Base-by-base conservation (phyloP, 805 yeast species). In the Cyberlindnera saturnus region DNA sequence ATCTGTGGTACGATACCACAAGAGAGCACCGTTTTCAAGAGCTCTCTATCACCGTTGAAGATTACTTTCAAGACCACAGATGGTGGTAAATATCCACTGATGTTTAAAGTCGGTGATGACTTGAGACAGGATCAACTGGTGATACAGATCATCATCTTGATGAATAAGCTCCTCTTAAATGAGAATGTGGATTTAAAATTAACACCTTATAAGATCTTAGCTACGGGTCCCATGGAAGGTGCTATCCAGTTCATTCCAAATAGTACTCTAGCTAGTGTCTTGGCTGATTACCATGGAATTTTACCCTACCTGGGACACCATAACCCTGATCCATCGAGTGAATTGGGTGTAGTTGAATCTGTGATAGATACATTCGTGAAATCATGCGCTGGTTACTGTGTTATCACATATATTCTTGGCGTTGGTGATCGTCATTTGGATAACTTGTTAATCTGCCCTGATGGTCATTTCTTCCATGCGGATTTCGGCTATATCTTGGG, bases 361-460 rank as follows among this genome's bases (percentile, higher is more conserved):
- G 86, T 81, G 0, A 87, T 93, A 96, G 98, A 93, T 55, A 91
- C 86, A 51, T 93, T 86, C 64, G 91, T 93, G 6, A 79, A 90
- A 51, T 87, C 96, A 3, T 88, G 97, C 60, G 97, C 99, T 19
- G 99, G 99, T 0, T 93, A 93, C 59, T 93, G 97, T 69, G 98
- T 93, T 1, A 86, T 93, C 19, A 93, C 99, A 0, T 93, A 93
- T 55, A 67, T 93, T 8, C 66, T 93, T 13, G 99, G 99, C 6
- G 97, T 93, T 8, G 99, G 99, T 14, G 99, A 93, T 64, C 75
- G 99, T 44, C 99, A 93, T 67, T 69, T 93, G 49, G 99, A 93
- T 58, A 93, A 93, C 57, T 66, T 93, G 49, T 70, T 93, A 36
- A 73, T 87, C 32, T 85, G 81, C 40, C 88, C 81, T 49, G 84